These are phyloP conservation scores for Scleromitrula shiraiana DNA, from an alignment of 2,329 filamentous ascomycete genomes.

Conservation along the genomic window DNA sequence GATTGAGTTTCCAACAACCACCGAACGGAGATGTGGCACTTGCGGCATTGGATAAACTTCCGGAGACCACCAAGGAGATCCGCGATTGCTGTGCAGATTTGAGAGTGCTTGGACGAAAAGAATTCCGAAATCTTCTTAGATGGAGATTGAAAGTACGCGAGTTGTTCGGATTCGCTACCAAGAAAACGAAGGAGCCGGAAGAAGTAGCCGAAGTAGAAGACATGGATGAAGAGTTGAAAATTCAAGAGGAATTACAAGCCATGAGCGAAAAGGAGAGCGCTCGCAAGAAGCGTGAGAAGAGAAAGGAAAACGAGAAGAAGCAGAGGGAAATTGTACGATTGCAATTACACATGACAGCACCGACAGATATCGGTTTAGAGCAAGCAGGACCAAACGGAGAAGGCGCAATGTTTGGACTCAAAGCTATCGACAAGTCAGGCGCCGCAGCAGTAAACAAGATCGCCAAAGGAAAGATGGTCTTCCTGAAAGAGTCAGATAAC, in stretches of 20 bases:
- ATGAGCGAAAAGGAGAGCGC: slow-evolving; percentile 71
- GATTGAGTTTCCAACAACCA: slow-evolving; percentile 73
- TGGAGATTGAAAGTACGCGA: slow-evolving; percentile 89
- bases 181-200: slow-evolving; percentile 39
- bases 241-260: slow-evolving; percentile 78
- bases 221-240: slow-evolving; percentile 91
- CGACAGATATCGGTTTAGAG: slow-evolving; percentile 92
- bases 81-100: slow-evolving; percentile 71
- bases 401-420: slow-evolving; percentile 80
- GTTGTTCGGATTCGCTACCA: slow-evolving; percentile 77
- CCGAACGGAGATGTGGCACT: slow-evolving; percentile 77
- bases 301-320: slow-evolving; percentile 87
- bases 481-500: slow-evolving; percentile 48
- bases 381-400: slow-evolving; percentile 71
- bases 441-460: slow-evolving; percentile 62
- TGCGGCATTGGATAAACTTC: slow-evolving; percentile 74
- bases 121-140: slow-evolving; percentile 81
- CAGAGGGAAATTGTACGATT: slow-evolving; percentile 91
- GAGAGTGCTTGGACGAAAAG: slow-evolving; percentile 84
- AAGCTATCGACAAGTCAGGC: slow-evolving; percentile 68
- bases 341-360: slow-evolving; percentile 95
- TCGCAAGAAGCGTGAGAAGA: slow-evolving; percentile 73
- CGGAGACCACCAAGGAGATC: slow-evolving; percentile 80
- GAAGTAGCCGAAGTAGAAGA: slow-evolving; percentile 74
- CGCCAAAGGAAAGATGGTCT: slow-evolving; percentile 70